Evolutionary conservation across 225 moss, liverwort and hornwort species (phyloP), one percentile per base, ranked within the genome.

Genomic region (Takakia lepidozioides): DNA sequence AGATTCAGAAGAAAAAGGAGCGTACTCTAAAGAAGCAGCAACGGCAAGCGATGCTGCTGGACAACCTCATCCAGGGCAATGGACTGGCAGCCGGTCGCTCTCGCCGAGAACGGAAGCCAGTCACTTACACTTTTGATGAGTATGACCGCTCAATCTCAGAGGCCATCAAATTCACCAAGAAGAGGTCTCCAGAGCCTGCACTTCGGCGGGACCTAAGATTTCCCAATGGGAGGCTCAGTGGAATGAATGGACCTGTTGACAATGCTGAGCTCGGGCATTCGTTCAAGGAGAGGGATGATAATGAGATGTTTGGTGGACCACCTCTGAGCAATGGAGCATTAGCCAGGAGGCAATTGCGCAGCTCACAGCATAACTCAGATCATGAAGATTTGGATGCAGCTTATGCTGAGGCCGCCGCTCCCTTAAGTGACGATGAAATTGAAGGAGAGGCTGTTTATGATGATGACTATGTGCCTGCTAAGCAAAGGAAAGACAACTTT

Each of bases 161-260:
- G 65, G 95, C 95, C n/a, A 98, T 98, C 55, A 98, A 87, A 43
- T 85, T 85, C 50, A 98, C 95, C 1, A 98, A 85, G 86, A 85
- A 81, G 76, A 68, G 68, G 40, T 48, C 74, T 22, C 73, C 82
- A 29, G 87, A 98, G 35, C 24, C 63, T 35, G 61, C 78, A 10
- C 39, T 77, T 42, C 76, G 75, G 52, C 87, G 80, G 15, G 86
- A 83, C 32, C 44, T 69, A 45, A 75, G 80, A 65, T 74, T 51
- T 22, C 35, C 39, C 9, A 65, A 78, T 44, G 64, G 68, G 13
- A 75, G 77, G 29, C 57, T 67, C 45, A 87, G 63, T 57, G 76
- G 72, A 27, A 48, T 53, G 38, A 87, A 65, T 57, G 76, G 72
- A 27, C 45, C 50, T 35, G 63, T 69, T 58, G 81, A 75, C 9